A percentile compares a stretch with the other conserved stretches of the same genome.
Conservation (phyloP, 106 monocot species). For the Acorus gramineus region DNA sequence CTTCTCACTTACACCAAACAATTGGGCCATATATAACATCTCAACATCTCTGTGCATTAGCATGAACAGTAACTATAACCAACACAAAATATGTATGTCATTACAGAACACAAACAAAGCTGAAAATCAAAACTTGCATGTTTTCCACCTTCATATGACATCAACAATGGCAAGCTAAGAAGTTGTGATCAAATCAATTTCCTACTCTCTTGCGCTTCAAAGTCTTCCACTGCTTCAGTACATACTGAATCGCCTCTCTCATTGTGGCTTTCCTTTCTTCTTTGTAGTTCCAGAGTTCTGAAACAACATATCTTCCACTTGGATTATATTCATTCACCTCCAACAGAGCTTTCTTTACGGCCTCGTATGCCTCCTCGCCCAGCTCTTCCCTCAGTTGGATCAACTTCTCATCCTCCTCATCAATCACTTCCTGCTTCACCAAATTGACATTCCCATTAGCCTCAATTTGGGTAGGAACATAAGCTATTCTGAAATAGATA, state of each 20-base stretch:
- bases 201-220: slow-evolving; percentile 9
- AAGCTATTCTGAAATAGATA: too few species aligned
- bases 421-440: slow-evolving; percentile 49
- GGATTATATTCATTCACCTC: slow-evolving; percentile 76
- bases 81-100: too few species aligned
- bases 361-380: slow-evolving; percentile 62
- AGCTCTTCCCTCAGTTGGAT: slow-evolving; percentile 28
- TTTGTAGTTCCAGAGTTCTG: slow-evolving; percentile 70
- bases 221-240: slow-evolving; percentile 39
- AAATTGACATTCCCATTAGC: too few species aligned
- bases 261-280: slow-evolving; percentile 47
- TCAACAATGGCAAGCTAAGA: too few species aligned
- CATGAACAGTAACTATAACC: too few species aligned
- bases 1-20: too few species aligned
- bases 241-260: slow-evolving; percentile 40
- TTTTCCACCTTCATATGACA: too few species aligned
- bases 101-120: too few species aligned
- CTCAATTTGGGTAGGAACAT: too few species aligned
- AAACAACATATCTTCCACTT: slow-evolving; percentile 39
- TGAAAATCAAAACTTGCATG: too few species aligned
- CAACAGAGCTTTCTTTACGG: slow-evolving; percentile 62
- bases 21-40: too few species aligned
- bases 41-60: too few species aligned
- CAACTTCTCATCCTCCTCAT: slow-evolving; percentile 55
- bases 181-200: neutral